A percentile compares a stretch with the other conserved stretches of the same genome.
Evolutionary conservation across 495 filamentous ascomycete genomes (phyloP).

Genomic region (Letharia columbiana): DNA sequence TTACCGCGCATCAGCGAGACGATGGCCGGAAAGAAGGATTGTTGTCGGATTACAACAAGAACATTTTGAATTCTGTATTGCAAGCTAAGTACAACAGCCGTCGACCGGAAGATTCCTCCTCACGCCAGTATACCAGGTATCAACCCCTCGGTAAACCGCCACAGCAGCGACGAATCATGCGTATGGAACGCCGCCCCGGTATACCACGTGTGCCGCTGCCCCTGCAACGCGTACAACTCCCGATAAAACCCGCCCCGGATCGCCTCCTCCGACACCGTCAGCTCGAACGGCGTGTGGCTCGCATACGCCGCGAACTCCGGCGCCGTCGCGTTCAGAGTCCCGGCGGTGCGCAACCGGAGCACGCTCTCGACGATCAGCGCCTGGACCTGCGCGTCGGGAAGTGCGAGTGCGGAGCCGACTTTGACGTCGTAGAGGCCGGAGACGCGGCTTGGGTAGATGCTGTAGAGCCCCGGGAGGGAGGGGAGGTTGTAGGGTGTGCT

Average conservation of each 20-base stretch:
- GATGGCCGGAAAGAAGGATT: too few species aligned
- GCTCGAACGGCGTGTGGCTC: constrained; percentile 28
- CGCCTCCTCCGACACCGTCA: constrained; percentile 29
- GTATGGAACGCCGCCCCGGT: constrained; percentile 40
- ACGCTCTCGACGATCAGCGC: constrained; percentile 18
- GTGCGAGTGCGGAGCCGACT: constrained; percentile 13
- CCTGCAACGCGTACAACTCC: constrained; percentile 43
- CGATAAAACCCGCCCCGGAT: constrained; percentile 43
- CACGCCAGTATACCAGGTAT: neutral
- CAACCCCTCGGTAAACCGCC: constrained; percentile 28
- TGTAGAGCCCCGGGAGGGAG: constrained; percentile 25
- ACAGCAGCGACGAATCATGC: constrained; percentile 31
- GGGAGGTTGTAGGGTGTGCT: constrained; percentile 30
- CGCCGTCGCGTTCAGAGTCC: constrained; percentile 3
- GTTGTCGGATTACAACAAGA: too few species aligned
- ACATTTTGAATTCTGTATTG: too few species aligned
- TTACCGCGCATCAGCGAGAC: too few species aligned
- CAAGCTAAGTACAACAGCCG: too few species aligned
- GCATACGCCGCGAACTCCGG: constrained; percentile 27
- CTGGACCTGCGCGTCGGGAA: constrained; percentile 23
- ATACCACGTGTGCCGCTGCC: constrained; percentile 42
- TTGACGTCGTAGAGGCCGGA: constrained; percentile 15
- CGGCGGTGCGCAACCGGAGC: constrained; percentile 21
- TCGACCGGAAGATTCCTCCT: too few species aligned
- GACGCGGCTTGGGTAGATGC: constrained; percentile 22